These are phyloP conservation scores for Fusarium sp. DNA, from an alignment of 2,329 filamentous ascomycete genomes.

Conservation along the genomic window DNA sequence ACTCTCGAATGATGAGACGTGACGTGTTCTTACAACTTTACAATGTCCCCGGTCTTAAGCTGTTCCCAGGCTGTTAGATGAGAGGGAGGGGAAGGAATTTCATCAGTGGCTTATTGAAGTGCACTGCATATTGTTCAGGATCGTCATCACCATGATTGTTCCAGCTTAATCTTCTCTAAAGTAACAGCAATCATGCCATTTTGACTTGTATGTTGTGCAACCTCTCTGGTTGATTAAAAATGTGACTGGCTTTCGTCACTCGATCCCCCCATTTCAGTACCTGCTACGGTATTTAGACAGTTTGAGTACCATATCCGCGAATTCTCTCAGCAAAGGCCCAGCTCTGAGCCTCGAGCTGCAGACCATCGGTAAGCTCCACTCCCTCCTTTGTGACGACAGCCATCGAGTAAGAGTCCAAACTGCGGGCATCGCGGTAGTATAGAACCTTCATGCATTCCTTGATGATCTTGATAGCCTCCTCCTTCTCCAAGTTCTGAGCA, in stretches of 20 bases:
- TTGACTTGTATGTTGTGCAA: conserved; percentile 8
- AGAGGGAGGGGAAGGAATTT: neutral
- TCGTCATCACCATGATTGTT: conserved; percentile 7
- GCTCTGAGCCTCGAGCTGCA: conserved; percentile 93
- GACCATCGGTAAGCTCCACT: conserved; percentile 83
- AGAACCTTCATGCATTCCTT: conserved; percentile 98
- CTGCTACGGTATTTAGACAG: conserved; percentile 53
- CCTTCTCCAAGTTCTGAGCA: conserved; percentile 74
- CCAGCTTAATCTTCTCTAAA: conserved; percentile 1
- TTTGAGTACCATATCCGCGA: conserved; percentile 92
- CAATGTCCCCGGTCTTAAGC: neutral
- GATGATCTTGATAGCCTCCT: conserved; percentile 81
- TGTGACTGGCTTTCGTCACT: conserved; percentile 6
- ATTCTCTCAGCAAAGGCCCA: conserved; percentile 98
- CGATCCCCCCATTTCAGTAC: neutral
- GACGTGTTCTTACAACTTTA: conserved; percentile 12
- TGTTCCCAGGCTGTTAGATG: neutral
- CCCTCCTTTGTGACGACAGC: conserved; percentile 89
- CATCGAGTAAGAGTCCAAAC: conserved; percentile 89
- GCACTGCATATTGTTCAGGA: neutral
- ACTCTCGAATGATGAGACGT: neutral
- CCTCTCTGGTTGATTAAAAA: conserved; percentile 12
- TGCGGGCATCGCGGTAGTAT: conserved; percentile 95
- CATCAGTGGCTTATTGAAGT: neutral
- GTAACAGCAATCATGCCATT: neutral